Conservation (phyloP, 176 grass and related monocot species). For the Metroxylon sagu region DNA sequence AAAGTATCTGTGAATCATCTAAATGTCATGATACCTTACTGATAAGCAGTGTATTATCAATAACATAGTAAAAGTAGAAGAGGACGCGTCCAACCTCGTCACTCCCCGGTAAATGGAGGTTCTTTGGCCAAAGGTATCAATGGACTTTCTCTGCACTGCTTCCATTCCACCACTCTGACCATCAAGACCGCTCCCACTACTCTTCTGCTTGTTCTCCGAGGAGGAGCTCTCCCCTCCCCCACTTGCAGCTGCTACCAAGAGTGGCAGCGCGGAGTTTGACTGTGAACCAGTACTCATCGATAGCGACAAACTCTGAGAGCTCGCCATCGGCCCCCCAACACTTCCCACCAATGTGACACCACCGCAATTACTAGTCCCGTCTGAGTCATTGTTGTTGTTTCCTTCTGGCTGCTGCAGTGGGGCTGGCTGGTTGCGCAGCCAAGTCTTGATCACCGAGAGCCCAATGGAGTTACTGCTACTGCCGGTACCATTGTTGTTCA, state of each 20-base stretch:
- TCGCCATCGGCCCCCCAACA: not conserved
- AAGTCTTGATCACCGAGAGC: slow-evolving; percentile 87
- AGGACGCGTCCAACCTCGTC: slow-evolving; percentile 42
- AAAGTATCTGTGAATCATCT: too few relatives aligned
- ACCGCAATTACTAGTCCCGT: too few relatives aligned
- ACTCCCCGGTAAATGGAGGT: slow-evolving; percentile 96
- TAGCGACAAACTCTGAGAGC: slow-evolving; percentile 56
- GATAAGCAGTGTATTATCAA: too few relatives aligned
- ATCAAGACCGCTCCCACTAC: slow-evolving; percentile 35
- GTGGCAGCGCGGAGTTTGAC: slow-evolving; percentile 7
- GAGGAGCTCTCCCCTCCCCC: slow-evolving; percentile 48
- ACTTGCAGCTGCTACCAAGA: slow-evolving; percentile 8
- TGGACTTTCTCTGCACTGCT: slow-evolving; percentile 40
- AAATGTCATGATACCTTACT: too few relatives aligned
- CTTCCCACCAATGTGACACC: not conserved
- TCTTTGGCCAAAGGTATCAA: slow-evolving; percentile 88
- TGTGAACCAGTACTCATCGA: slow-evolving; percentile 83
- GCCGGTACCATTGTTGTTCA: slow-evolving; percentile 14
- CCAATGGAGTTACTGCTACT: slow-evolving; percentile 59
- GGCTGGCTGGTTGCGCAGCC: slow-evolving; percentile 67
- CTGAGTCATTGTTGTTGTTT: too few relatives aligned
- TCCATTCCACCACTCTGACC: slow-evolving; percentile 21
- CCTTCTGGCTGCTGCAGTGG: slow-evolving; percentile 9
- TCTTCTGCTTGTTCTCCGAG: slow-evolving; percentile 51
- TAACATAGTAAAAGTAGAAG: too few relatives aligned